A percentile compares a stretch with the other conserved stretches of the same genome.
Conservation (phyloP, 495 filamentous ascomycete species). For the Tuber magnatum region DNA sequence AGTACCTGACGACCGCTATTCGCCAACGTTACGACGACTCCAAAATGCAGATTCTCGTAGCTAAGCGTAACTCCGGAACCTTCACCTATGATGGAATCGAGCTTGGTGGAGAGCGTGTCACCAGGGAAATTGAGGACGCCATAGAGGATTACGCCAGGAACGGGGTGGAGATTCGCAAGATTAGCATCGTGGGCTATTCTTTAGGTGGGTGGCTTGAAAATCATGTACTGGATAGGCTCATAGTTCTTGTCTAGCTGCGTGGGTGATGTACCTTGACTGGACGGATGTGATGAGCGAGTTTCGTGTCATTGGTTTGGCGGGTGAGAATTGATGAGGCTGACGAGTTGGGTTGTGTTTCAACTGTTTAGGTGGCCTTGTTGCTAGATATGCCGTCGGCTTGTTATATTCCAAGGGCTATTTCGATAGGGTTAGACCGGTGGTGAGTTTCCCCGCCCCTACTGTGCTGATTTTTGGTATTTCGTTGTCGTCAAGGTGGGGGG, state of each 20-base stretch:
- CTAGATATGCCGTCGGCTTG: constrained; percentile 79
- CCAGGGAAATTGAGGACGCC: constrained; percentile 77
- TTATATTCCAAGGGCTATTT: constrained; percentile 72
- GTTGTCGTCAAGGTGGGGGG: not conserved
- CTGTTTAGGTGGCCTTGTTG: constrained; percentile 59
- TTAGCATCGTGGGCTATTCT: constrained; percentile 85
- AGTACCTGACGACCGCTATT: constrained; percentile 60
- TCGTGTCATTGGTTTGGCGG: not conserved
- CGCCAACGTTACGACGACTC: constrained; percentile 58
- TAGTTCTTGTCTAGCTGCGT: constrained; percentile 5
- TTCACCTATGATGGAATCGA: constrained; percentile 96
- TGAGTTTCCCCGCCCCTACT: constrained; percentile 40
- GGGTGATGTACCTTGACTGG: constrained; percentile 2
- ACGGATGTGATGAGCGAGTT: not conserved
- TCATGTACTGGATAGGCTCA: constrained; percentile 9
- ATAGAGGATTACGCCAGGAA: constrained; percentile 55
- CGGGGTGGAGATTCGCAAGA: constrained; percentile 65
- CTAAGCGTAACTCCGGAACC: constrained; percentile 70
- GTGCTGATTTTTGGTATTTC: not conserved
- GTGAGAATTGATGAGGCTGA: constrained; percentile 24
- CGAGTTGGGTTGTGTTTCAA: constrained; percentile 8
- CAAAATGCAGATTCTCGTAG: constrained; percentile 62
- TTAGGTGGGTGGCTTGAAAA: constrained; percentile 49
- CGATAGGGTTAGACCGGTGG: constrained; percentile 68
- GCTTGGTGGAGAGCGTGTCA: constrained; percentile 78